Evolutionary conservation across 352 stramenopile genomes (phyloP), one percentile per base, ranked within the genome.

Genomic region (Phytophthora citricola): DNA sequence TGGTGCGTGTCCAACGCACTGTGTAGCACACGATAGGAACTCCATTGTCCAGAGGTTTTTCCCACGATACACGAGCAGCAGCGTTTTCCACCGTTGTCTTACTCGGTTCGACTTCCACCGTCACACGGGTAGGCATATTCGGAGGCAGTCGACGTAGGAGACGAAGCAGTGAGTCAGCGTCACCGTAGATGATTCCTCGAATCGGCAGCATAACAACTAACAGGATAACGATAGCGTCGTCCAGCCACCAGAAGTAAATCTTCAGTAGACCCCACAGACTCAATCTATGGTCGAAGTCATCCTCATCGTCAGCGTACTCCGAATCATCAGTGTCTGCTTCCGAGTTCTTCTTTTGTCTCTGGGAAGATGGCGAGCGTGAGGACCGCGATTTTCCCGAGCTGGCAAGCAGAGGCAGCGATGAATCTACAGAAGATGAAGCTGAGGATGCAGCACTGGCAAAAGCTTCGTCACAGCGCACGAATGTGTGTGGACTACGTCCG

Each of bases 1-100:
- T 91, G 6, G 79, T 78, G 4, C 81, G 85, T 14, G 85, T 94
- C 83, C 82, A 95, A 24, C 87, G 84, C 6, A 94, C 85, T 14
- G 75, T 88, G 73, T 95, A 95, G 61, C 84, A 94, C 5, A 95
- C 87, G 40, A 95, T 95, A 15, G 79, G 62, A 0, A 94, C 85
- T 15, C 84, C 83, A 45, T 95, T 95, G 34, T 91, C 83, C 11
- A 85, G 38, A 0, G 87, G 87, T 49, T 89, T 91, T 41, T 93
- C 86, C 87, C 87, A 95, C 12, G 84, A 93, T 26, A 95, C 79
- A 1, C 66, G 76, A 44, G 84, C 84, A 8, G 75, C 79, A 1
- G 87, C 87, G 24, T 73, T 83, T 7, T 79, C 63, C 24, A 93
- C 54, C 1, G 80, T 79, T 22, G 79, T 82, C 67, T 90, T 87